Evolutionary conservation across 768 basidiomycete genomes (phyloP).

Genomic region (Chalciporus pseudorubinellus): DNA sequence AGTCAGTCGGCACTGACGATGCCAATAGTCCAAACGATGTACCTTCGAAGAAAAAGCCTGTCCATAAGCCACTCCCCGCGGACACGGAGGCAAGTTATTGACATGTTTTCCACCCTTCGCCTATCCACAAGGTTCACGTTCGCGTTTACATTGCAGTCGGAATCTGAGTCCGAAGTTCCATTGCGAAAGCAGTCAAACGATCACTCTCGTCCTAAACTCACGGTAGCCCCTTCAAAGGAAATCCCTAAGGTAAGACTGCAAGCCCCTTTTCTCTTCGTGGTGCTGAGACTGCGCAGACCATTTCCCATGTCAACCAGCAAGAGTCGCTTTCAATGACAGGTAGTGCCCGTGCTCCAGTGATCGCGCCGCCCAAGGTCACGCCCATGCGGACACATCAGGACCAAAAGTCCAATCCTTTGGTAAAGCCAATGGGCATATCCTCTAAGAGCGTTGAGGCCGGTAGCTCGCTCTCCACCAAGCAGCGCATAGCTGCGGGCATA

Average conservation of each 20-base stretch:
- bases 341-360: neutral
- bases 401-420: conserved; percentile 29
- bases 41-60: conserved; percentile 2
- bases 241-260: conserved; percentile 11
- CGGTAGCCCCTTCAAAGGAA: neutral
- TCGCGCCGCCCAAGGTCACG: conserved; percentile 15
- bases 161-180: conserved; percentile 9
- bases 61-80: conserved; percentile 2
- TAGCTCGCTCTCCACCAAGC: conserved; percentile 49
- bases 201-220: conserved; percentile 2
- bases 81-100: conserved; percentile 14
- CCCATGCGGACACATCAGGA: conserved; percentile 30
- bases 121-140: neutral
- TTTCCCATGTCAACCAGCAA: conserved; percentile 8
- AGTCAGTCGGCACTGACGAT: conserved; percentile 10
- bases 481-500: conserved; percentile 44
- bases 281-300: conserved; percentile 6
- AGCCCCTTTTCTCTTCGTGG: neutral
- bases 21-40: conserved; percentile 9
- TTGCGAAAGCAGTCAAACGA: neutral
- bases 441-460: conserved; percentile 24
- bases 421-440: conserved; percentile 30
- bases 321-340: neutral
- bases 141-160: conserved; percentile 13
- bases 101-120: neutral